Percentiles rank a stretch among this genome's conserved stretches.
Conservation (phyloP, 2,329 filamentous ascomycete species). For the Gremmenia infestans region DNA sequence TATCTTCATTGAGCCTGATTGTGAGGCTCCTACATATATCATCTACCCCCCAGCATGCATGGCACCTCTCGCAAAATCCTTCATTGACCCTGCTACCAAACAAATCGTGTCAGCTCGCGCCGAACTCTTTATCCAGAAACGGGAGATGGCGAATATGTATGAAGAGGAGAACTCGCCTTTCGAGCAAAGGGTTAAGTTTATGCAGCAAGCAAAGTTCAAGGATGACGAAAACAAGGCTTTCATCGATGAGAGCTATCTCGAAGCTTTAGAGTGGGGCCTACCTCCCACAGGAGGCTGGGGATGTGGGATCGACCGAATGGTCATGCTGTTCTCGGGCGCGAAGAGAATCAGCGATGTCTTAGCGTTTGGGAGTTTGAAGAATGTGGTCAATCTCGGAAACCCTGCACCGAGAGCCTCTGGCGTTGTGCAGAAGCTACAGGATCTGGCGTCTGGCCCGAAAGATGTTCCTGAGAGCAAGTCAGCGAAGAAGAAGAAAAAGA, state of each 20-base stretch:
- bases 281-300: slow-evolving; percentile 98
- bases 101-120: slow-evolving; percentile 77
- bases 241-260: slow-evolving; percentile 67
- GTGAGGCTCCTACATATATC: slow-evolving; percentile 73
- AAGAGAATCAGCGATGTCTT: slow-evolving; percentile 80
- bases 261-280: slow-evolving; percentile 79
- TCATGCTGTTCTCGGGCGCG: slow-evolving; percentile 82
- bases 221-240: slow-evolving; percentile 30
- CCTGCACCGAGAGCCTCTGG: slow-evolving; percentile 4
- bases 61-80: slow-evolving; percentile 87
- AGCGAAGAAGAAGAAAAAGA: neutral
- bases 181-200: slow-evolving; percentile 79
- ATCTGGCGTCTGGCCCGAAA: neutral
- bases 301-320: slow-evolving; percentile 82
- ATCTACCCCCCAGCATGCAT: slow-evolving; percentile 85
- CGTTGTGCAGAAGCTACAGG: neutral
- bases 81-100: slow-evolving; percentile 62
- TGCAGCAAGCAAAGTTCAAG: slow-evolving; percentile 46
- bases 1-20: slow-evolving; percentile 73
- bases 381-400: slow-evolving; percentile 48
- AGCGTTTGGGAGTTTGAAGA: slow-evolving; percentile 79
- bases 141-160: slow-evolving; percentile 92
- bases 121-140: slow-evolving; percentile 75
- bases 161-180: slow-evolving; percentile 95
- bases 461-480: neutral